Conservation (phyloP, 1,284 basidiomycete species). For the Trametes versicolor region DNA sequence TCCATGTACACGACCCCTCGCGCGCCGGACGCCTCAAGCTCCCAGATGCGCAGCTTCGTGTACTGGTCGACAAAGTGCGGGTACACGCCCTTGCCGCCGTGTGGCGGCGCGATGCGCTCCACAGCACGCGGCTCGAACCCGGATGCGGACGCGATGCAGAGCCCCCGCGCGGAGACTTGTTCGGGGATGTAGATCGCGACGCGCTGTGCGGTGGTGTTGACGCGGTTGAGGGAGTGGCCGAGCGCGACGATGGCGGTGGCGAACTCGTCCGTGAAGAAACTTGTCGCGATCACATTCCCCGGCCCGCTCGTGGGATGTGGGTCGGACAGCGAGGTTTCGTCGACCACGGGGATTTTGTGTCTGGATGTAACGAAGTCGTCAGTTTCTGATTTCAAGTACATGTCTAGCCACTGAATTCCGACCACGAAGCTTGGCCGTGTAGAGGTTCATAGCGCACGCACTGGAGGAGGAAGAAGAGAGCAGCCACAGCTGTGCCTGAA, state of each 20-base stretch:
- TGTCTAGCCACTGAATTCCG: no score
- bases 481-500: no score
- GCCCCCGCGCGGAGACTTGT: conserved; percentile 49
- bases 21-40: conserved; percentile 47
- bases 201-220: conserved; percentile 47
- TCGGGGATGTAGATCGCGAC: conserved; percentile 53
- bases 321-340: conserved; percentile 14
- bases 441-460: no score
- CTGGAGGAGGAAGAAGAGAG: no score
- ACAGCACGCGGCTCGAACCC: conserved; percentile 53
- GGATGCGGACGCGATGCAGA: conserved; percentile 50
- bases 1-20: conserved; percentile 52
- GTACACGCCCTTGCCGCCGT: conserved; percentile 46
- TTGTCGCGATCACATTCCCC: conserved; percentile 51
- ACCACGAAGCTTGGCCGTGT: no score
- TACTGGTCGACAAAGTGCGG: conserved; percentile 53
- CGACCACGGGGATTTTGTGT: conserved; percentile 27
- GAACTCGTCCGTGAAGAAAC: conserved; percentile 55
- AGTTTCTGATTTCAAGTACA: neutral
- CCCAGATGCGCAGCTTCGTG: conserved; percentile 57
- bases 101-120: conserved; percentile 50
- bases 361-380: neutral
- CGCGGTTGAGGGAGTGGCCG: conserved; percentile 50
- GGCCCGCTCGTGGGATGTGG: conserved; percentile 15
- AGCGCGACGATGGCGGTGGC: conserved; percentile 54